Base-by-base conservation (phyloP, 202 grass and related monocot genomes). In the Panicum hallii region DNA sequence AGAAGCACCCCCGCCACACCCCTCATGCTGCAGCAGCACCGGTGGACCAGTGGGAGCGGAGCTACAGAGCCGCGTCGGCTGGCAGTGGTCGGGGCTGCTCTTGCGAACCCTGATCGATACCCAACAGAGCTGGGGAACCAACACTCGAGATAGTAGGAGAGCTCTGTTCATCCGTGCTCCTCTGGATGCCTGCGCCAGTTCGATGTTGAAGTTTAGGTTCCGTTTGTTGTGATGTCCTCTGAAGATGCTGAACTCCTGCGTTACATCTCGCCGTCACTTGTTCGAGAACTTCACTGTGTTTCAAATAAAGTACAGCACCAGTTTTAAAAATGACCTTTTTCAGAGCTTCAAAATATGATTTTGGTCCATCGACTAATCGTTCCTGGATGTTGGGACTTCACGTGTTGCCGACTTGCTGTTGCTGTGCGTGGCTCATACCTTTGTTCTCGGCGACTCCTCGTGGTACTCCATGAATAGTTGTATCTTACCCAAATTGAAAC, bases 1-100 rank as follows among this genome's bases (percentile, higher is more conserved):
- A 96, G 90, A 99, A 99, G 70, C 94, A 99, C 49, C 97, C 91
- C 4, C 86, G 82, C 7, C 97, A 99, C 15, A 14, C 88, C 14
- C 97, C 90, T 38, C 93, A 96, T 8, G 75, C 91, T 8, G 84
- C 88, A 61, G 88, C 86, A 4, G 75, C 42, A 7, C 81, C 88
- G 0, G 84, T 79, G 2, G 91, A 99, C 23, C 83, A 94, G 71
- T 96, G 93, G 93, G 97, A 99, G 69, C 86, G 76, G 17, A 99
- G 93, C 73, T 94, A 88, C 45, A 79, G 81, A 60, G 85, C 88
- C 17, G 90, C 97, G 2, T 88, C 83, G 0, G 19, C 61, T 12
- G 77, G 42, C 4, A 70, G 32, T 9, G 80, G 64, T 4, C 47
- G 41, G 5, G 91, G 79, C n/a, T 99, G 91, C 67, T 88, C 90